Evolutionary conservation across 2,329 filamentous ascomycete species (phyloP).

Genomic region (Epichloe hybrida): DNA sequence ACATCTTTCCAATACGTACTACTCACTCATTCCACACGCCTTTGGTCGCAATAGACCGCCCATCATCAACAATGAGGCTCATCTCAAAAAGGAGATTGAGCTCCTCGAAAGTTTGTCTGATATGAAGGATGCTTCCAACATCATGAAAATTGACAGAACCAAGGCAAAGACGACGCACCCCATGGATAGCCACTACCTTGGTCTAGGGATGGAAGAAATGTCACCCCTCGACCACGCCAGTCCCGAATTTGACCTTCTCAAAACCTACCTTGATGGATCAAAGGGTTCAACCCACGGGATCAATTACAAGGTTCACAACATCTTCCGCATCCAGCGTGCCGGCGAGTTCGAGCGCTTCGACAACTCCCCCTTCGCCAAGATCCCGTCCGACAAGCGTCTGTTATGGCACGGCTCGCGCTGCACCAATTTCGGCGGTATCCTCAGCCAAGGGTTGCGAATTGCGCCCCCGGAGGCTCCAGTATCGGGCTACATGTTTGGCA

Average conservation of each 20-base stretch:
- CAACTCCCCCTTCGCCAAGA: slow-evolving; percentile 36
- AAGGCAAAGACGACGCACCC: slow-evolving; percentile 41
- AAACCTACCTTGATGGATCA: slow-evolving; percentile 53
- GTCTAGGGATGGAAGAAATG: slow-evolving; percentile 65
- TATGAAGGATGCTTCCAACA: slow-evolving; percentile 68
- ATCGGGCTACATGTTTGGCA: slow-evolving; percentile 77
- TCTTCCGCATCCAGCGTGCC: slow-evolving; percentile 69
- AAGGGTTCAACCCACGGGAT: slow-evolving; percentile 52
- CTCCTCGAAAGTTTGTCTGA: slow-evolving; percentile 70
- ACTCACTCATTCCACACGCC: slow-evolving; percentile 67
- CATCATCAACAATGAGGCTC: slow-evolving; percentile 39
- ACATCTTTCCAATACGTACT: slow-evolving; percentile 62
- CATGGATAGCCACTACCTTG: slow-evolving; percentile 59
- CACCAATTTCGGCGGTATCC: slow-evolving; percentile 79
- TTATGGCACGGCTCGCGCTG: slow-evolving; percentile 79
- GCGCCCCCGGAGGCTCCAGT: slow-evolving; percentile 73
- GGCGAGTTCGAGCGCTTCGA: slow-evolving; percentile 61
- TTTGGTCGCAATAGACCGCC: slow-evolving; percentile 66
- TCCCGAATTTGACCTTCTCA: slow-evolving; percentile 51
- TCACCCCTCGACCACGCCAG: slow-evolving; percentile 45
- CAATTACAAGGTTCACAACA: slow-evolving; percentile 50
- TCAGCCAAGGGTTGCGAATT: slow-evolving; percentile 79
- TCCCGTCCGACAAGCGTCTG: slow-evolving; percentile 55
- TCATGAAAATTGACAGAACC: slow-evolving; percentile 53
- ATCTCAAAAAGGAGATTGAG: slow-evolving; percentile 64